phyloP scores from a whole-genome alignment of 1,139 yeast genomes.

The Torulaspora globosa region DNA sequence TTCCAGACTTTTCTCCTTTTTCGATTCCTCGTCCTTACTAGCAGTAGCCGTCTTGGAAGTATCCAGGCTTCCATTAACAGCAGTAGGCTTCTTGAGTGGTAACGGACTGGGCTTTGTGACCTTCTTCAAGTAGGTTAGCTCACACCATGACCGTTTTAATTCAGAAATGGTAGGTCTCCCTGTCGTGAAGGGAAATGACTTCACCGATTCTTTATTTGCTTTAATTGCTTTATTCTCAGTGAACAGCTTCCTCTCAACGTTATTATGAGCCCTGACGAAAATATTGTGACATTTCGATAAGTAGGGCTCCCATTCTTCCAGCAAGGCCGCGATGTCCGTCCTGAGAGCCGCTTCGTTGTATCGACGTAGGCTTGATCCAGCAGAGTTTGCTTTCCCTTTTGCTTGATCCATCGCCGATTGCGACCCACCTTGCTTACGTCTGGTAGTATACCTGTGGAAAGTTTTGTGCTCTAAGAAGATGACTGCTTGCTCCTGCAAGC shows the following conservation, averaged over 20 bases:
- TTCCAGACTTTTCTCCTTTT: conserved; percentile 28
- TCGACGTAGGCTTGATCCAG: conserved; percentile 87
- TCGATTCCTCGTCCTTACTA: conserved; percentile 19
- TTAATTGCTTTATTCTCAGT: conserved; percentile 54
- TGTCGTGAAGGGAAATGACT: conserved; percentile 81
- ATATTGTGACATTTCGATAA: conserved; percentile 61
- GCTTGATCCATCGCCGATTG: conserved; percentile 91
- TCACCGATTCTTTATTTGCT: conserved; percentile 54
- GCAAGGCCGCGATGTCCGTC: conserved; percentile 66
- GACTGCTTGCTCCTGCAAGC: conserved; percentile 55
- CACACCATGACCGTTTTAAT: conserved; percentile 79
- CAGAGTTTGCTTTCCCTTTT: conserved; percentile 92
- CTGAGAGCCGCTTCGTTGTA: conserved; percentile 82
- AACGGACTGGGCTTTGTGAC: conserved; percentile 53
- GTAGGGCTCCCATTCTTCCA: conserved; percentile 60
- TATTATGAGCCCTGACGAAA: conserved; percentile 82
- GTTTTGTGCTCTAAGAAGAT: conserved; percentile 73
- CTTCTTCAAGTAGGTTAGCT: conserved; percentile 57
- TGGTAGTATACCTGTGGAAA: conserved; percentile 90
- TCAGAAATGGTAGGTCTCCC: conserved; percentile 82
- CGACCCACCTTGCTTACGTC: conserved; percentile 97
- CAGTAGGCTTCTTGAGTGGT: conserved; percentile 28
- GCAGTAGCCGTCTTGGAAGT: conserved; percentile 14
- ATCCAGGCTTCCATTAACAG: conserved; percentile 19
- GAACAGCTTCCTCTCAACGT: conserved; percentile 58